A percentile compares a stretch with the other conserved stretches of the same genome.
Evolutionary conservation across 192 early-diverging fungal species (phyloP).

Genomic region (Podochytrium sp.): DNA sequence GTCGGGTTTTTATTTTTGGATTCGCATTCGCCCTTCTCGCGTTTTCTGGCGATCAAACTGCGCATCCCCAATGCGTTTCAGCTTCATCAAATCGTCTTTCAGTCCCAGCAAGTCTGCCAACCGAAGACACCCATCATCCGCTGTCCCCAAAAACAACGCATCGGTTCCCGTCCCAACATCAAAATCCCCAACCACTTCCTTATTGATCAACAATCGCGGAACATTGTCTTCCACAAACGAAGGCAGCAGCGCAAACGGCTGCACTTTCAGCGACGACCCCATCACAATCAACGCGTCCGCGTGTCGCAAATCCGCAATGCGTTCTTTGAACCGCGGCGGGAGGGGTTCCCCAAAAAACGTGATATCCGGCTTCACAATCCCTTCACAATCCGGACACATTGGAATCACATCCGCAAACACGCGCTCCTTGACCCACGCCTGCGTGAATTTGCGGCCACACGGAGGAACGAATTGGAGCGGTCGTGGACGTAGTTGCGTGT

Average conservation of each 20-base stretch:
- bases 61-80: no score
- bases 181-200: constrained; percentile 70
- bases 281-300: constrained; percentile 91
- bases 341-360: constrained; percentile 94
- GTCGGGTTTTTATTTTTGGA: no score
- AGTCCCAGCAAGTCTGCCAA: constrained; percentile 76
- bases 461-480: not conserved
- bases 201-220: constrained; percentile 90
- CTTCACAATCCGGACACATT: constrained; percentile 64
- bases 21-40: no score
- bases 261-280: constrained; percentile 88
- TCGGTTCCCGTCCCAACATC: constrained; percentile 57
- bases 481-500: constrained; percentile 5
- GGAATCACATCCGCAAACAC: constrained; percentile 61
- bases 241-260: constrained; percentile 85
- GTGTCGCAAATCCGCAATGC: constrained; percentile 23
- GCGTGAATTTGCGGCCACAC: constrained; percentile 20
- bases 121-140: constrained; percentile 75
- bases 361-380: constrained; percentile 90
- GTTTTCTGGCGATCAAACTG: no score
- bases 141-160: constrained; percentile 70
- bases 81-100: constrained; percentile 50
- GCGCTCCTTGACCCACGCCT: constrained; percentile 6
- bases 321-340: constrained; percentile 55
- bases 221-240: constrained; percentile 60